Percentiles rank a stretch among this genome's conserved stretches.
Evolutionary conservation across 73 alveolate genomes (phyloP).

Genomic region (Paramecium sexaurelia): DNA sequence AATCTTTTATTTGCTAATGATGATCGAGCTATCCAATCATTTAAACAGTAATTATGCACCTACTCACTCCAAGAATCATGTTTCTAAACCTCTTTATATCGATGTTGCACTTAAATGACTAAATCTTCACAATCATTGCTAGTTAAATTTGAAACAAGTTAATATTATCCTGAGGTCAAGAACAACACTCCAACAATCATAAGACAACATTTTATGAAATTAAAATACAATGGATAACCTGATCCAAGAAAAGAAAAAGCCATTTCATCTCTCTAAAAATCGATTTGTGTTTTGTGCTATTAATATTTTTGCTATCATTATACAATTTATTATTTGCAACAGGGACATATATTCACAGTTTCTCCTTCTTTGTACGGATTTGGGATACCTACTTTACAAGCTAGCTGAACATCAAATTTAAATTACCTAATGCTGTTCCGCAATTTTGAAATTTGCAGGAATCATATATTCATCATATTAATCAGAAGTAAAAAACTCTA

Average conservation of each 20-base stretch:
- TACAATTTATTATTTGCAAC: conserved; percentile 58
- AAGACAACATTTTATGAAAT: conserved; percentile 63
- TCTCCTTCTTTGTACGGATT: conserved; percentile 2
- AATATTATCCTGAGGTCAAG: conserved; percentile 61
- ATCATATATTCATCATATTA: conserved; percentile 28
- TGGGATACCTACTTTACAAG: conserved; percentile 59
- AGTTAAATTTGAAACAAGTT: conserved; percentile 41
- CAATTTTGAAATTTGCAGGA: conserved; percentile 36
- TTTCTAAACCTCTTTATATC: neutral
- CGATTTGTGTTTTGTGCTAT: conserved; percentile 40
- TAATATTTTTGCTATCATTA: neutral
- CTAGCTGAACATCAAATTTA: neutral
- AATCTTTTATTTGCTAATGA: conserved; percentile 63
- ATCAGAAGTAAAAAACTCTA: neutral
- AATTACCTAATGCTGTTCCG: conserved; percentile 46
- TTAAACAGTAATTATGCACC: conserved; percentile 39
- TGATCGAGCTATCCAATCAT: conserved; percentile 60
- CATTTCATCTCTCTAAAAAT: neutral
- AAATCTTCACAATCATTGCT: conserved; percentile 63
- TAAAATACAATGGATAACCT: conserved; percentile 66
- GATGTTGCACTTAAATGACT: conserved; percentile 32
- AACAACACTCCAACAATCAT: conserved; percentile 60
- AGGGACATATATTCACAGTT: conserved; percentile 44
- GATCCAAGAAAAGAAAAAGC: conserved; percentile 65
- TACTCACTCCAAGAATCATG: neutral